A percentile compares a stretch with the other conserved stretches of the same genome.
Conservation (phyloP, 192 early-diverging fungal genomes). For the Podila epigama region DNA sequence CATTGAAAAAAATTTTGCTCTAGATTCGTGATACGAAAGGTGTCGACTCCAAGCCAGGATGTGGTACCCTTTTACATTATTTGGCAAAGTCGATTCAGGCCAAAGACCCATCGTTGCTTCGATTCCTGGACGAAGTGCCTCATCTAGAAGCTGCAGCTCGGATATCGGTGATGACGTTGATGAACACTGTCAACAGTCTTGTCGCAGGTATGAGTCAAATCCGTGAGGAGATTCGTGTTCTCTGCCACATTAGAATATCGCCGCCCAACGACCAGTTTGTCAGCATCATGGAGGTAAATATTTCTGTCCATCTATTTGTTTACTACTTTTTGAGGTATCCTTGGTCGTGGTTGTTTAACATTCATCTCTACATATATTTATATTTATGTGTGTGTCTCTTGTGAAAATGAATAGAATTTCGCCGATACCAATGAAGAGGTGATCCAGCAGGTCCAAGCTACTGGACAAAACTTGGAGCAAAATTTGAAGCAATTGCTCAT, state of each 20-base stretch:
- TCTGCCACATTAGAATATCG: constrained; percentile 32
- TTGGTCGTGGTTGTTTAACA: constrained; percentile 1
- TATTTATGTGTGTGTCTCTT: too few species aligned
- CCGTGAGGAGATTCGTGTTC: constrained; percentile 52
- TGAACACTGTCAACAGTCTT: constrained; percentile 57
- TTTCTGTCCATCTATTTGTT: neutral
- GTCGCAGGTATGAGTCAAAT: constrained; percentile 50
- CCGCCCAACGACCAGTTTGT: constrained; percentile 57
- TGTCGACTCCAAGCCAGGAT: constrained; percentile 51
- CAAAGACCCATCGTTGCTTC: constrained; percentile 48
- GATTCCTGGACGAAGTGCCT: constrained; percentile 60
- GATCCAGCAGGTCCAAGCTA: constrained; percentile 43
- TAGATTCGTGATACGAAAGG: constrained; percentile 65
- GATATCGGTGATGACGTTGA: constrained; percentile 57
- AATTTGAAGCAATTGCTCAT: constrained; percentile 51
- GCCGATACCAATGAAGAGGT: constrained; percentile 53
- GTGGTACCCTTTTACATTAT: constrained; percentile 62
- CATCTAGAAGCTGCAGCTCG: constrained; percentile 60
- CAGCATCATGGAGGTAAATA: constrained; percentile 59
- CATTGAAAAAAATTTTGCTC: neutral
- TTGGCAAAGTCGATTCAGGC: constrained; percentile 53
- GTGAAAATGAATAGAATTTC: constrained; percentile 54
- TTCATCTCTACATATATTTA: too few species aligned
- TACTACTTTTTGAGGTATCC: too few species aligned
- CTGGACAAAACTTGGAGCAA: constrained; percentile 55